Conservation (phyloP, 2,329 filamentous ascomycete genomes). For the Stachybotrys chartarum region DNA sequence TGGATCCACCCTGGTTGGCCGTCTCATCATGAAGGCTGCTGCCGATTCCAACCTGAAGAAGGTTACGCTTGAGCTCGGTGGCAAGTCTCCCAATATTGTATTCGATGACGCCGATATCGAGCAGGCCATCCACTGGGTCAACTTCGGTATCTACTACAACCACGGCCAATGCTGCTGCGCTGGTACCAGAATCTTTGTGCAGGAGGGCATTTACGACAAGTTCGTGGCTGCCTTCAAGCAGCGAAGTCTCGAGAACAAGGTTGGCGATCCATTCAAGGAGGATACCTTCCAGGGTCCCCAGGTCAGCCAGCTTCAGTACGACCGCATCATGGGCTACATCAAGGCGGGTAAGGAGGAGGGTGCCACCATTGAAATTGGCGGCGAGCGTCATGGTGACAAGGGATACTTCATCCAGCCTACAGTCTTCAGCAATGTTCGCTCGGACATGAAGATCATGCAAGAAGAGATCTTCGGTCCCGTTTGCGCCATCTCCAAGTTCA, state of each 20-base stretch:
- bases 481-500: slow-evolving; percentile 79
- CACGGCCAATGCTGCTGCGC: slow-evolving; percentile 65
- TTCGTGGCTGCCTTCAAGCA: slow-evolving; percentile 76
- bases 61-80: slow-evolving; percentile 72
- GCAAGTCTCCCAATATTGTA: slow-evolving; percentile 76
- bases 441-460: slow-evolving; percentile 85
- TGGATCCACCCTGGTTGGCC: slow-evolving; percentile 66
- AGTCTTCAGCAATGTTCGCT: slow-evolving; percentile 75
- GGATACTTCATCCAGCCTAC: slow-evolving; percentile 90
- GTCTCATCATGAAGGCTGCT: slow-evolving; percentile 73
- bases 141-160: slow-evolving; percentile 62
- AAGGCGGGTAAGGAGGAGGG: slow-evolving; percentile 56
- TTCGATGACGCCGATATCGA: slow-evolving; percentile 74
- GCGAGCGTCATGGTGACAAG: slow-evolving; percentile 56
- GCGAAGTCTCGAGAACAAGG: slow-evolving; percentile 65
- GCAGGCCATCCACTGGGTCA: slow-evolving; percentile 71
- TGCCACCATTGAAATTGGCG: slow-evolving; percentile 51
- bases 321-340: slow-evolving; percentile 81
- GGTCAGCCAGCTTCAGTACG: slow-evolving; percentile 77
- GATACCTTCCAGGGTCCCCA: slow-evolving; percentile 86
- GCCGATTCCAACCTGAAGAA: slow-evolving; percentile 74
- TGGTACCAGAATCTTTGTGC: slow-evolving; percentile 77
- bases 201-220: slow-evolving; percentile 82
- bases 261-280: slow-evolving; percentile 73
- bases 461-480: slow-evolving; percentile 93